Base-by-base conservation (phyloP, 1,284 basidiomycete species). In the Sporisorium reilianum region DNA sequence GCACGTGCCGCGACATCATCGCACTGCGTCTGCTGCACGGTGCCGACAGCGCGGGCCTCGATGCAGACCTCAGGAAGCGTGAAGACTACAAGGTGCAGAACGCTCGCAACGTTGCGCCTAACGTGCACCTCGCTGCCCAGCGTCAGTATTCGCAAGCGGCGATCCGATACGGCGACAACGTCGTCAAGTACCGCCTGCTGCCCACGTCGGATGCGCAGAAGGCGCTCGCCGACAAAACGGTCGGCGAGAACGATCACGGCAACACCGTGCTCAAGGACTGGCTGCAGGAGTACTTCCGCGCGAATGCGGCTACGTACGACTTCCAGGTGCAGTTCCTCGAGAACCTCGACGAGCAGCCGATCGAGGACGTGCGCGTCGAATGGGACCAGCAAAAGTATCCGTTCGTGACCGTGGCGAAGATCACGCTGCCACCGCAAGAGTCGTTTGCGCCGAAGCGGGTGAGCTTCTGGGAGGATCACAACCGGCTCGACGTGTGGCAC, bases 371-470 rank as follows among this genome's bases (percentile, higher is more conserved):
- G 0, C 58, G 79, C 3, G 53, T 73, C 44, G 59, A 54, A 18
- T 81, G 80, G 80, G 58, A 77, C 28, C 65, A 75, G 48, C 36
- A 77, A 18, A 75, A 81, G 57, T 81, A 78, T 42, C 80, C 80
- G 1, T 80, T 70, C 49, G 69, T 77, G 22, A 69, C 69, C 25
- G 64, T 82, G 2, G 80, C 78, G 0, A 78, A 55, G 26, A 25
- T 82, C 18, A 61, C 63, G 26, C 41, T 82, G 30, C 77, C 79
- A 26, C 53, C 70, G 9, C 77, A 81, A 49, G 80, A 81, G n/a
- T 65, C 73, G 18, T 79, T 80, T 51, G 32, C 60, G 9, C 68
- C 69, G 5, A 67, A 69, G 25, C 41, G 78, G 26, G 65, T 76
- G 30, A 63, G 54, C 57, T 79, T 80, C 57, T 80, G 79, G 79